Percentiles rank a stretch among this genome's conserved stretches.
phyloP scores from a whole-genome alignment of 176 grass and related monocot genomes.

The Lolium rigidum region DNA sequence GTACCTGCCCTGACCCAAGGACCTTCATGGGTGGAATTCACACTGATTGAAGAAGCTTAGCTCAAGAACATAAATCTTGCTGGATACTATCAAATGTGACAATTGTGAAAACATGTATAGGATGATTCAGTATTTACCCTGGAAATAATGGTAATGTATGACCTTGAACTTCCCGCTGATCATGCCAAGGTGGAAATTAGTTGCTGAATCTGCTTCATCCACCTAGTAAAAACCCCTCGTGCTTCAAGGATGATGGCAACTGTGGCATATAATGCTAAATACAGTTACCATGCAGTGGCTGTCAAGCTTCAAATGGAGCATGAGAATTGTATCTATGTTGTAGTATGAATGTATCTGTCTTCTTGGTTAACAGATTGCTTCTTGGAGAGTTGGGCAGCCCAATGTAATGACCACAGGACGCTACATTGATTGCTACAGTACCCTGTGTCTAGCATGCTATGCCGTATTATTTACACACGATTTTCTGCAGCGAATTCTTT shows the following conservation, averaged over 20 bases:
- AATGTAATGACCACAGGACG: no score
- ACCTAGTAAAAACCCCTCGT: background rate
- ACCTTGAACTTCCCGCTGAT: background rate
- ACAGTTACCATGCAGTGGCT: background rate
- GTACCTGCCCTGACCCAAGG: conserved; percentile 90
- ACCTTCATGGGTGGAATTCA: conserved; percentile 91
- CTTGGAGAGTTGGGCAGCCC: no score
- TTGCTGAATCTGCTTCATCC: background rate
- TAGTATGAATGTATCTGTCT: no score
- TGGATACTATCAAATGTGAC: conserved; percentile 7
- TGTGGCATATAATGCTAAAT: background rate
- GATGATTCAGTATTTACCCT: background rate
- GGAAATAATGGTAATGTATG: conserved; percentile 34
- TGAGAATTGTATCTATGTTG: background rate
- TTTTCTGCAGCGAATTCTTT: no score
- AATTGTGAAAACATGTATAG: background rate
- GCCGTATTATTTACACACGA: no score
- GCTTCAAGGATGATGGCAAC: background rate
- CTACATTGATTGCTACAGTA: no score
- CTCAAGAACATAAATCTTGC: background rate
- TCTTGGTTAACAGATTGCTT: background rate
- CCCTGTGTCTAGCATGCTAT: no score
- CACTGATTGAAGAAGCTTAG: conserved; percentile 40
- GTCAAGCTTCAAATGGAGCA: background rate
- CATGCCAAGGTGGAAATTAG: background rate